Base-by-base conservation (phyloP, 1,284 basidiomycete species). In the Puccinia hordei region DNA sequence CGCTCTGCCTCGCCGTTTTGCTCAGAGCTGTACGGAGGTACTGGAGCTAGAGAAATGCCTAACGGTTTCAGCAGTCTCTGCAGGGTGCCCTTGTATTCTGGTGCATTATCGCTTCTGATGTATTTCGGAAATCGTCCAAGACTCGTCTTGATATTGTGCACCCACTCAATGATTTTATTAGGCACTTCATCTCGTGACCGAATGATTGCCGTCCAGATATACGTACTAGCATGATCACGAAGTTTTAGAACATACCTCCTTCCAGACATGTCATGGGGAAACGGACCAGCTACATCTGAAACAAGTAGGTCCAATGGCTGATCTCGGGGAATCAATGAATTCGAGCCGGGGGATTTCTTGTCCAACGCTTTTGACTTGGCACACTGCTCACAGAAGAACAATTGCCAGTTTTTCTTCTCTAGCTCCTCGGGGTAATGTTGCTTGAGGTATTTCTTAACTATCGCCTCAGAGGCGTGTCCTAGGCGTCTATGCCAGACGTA, bases 1-100 rank as follows among this genome's bases (percentile, higher is more conserved):
- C 65, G 13, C n/a, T 77, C 51, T 2, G 75, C 75, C 15, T 66
- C 49, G 0, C 51, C 65, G 51, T 77, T 77, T 22, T 77, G 75
- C 51, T 77, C 55, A 0, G 65, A 68, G n/a, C 57, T 10, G 33
- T 71, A 71, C 5, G 68, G 66, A 0, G 33, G 12, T 0, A 27
- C 12, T 10, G 49, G 33, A 27, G 53, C 27, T 3, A 49, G 2
- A 0, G 4, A 19, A 1, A 79, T 41, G 0, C 77, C 77, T 22
- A 73, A 0, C 1, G 6, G 24, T 22, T 57, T 30, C 19, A 73
- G 49, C 5, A 1, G 1, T 27, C 57, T 73, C 53, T 22, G n/a
- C 4, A 73, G 46, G 3, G 49, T 22, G 1, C 2, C 12, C 0
- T 19, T 30, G 30, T 57, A 73, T 57, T 73, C 71, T 17, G 51